Evolutionary conservation across 306 rosid genomes (phyloP), one percentile per base, ranked within the genome.

Genomic region (Trifolium repens): DNA sequence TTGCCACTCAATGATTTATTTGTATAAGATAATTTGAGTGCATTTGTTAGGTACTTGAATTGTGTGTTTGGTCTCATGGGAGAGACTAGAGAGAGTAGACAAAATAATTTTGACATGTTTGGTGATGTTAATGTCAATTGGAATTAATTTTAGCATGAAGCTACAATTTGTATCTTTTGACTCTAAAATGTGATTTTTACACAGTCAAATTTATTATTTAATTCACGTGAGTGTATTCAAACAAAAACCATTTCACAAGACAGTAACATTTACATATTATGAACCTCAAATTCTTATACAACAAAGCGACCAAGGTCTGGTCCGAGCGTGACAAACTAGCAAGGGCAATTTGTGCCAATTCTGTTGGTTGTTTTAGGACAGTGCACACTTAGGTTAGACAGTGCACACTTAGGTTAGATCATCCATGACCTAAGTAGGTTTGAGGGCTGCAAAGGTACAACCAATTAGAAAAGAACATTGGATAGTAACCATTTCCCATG

Each of bases 291-390:
- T 62, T 76, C 50, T 79, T 73, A 19, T 2, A 52, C 19, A 67
- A 4, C 39, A 47, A 55, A 30, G 44, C 24, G 15, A 8, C 35
- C 27, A 69, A 52, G 50, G 37, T 26, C 58, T 32, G 22, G 39
- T 27, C 43, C 64, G 6, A 32, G 79, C 78, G 57, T 72, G 67
- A 34, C 54, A 60, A 77, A 49, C 39, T 39, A 34, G 35, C 22
- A 74, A 79, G 47, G 65, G 54, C 19, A 44, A 44, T 67, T 67
- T 7, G 77, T 69, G 70, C 65, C 69, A 46, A 71, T 44, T 43
- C 11, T 5, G 65, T 60, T 78, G 69, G 67, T 49, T 75, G 49
- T 39, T 67, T 71, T 40, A 73, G 79, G 59, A n/a, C n/a, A n/a
- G n/a, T n/a, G n/a, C n/a, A n/a, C n/a, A n/a, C n/a, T n/a, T n/a